Evolutionary conservation across 345 rosid genomes (phyloP).

Genomic region (Syzygium jambos): DNA sequence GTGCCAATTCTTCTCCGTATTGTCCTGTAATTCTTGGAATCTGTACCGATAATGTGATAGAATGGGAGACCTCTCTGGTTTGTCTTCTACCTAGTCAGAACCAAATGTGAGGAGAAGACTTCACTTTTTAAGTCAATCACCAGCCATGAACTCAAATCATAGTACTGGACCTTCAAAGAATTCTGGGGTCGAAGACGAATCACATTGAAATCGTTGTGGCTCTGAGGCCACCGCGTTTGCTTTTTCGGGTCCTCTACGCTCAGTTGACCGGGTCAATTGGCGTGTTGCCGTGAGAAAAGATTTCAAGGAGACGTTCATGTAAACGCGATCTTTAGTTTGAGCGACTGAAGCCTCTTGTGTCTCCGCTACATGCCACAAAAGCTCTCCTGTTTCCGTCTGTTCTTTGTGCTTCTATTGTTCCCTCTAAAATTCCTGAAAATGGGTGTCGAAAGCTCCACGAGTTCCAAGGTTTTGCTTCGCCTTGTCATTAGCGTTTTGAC

Average conservation of each 20-base stretch:
- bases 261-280: background rate
- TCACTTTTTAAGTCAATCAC: no score
- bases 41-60: no score
- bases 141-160: background rate
- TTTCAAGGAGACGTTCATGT: rapidly evolving
- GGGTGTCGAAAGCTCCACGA: background rate
- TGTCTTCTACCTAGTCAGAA: no score
- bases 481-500: background rate
- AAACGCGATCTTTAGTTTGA: background rate
- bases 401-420: background rate
- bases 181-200: background rate
- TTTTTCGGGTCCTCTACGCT: background rate
- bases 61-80: no score
- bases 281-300: background rate
- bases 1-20: background rate
- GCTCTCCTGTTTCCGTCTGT: background rate
- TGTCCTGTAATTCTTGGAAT: background rate
- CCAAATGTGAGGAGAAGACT: no score
- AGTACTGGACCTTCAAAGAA: background rate
- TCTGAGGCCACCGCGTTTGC: background rate
- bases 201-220: background rate
- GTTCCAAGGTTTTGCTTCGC: background rate
- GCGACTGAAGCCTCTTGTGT: background rate
- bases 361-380: rapidly evolving
- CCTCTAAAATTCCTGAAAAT: background rate